These are phyloP conservation scores for Pyrus betulifolia DNA, from an alignment of 306 rosid species.

Conservation along the genomic window DNA sequence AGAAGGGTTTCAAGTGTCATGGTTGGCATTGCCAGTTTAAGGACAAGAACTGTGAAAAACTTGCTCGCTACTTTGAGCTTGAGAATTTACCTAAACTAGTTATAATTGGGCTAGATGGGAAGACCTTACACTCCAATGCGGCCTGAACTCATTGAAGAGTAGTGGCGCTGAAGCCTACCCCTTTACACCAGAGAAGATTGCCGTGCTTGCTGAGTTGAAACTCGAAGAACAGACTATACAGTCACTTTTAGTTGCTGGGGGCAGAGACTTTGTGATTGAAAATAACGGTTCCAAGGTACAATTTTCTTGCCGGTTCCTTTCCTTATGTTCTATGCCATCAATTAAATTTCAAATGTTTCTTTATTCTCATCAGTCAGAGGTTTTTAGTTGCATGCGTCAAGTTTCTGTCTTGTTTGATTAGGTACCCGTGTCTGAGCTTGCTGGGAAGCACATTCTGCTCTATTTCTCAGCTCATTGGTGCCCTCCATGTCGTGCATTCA, in stretches of 20 bases:
- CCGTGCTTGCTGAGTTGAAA: slow-evolving; percentile 34
- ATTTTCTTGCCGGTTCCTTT: background rate
- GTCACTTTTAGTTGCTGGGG: slow-evolving; percentile 39
- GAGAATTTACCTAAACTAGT: slow-evolving; percentile 24
- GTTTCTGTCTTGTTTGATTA: background rate
- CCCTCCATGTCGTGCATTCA: slow-evolving; percentile 35
- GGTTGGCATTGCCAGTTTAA: slow-evolving; percentile 45
- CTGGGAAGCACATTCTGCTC: slow-evolving; percentile 34
- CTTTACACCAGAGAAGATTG: slow-evolving; percentile 35
- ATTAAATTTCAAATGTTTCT: background rate
- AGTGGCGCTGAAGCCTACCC: slow-evolving; percentile 41
- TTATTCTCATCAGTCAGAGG: background rate
- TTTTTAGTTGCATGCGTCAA: background rate
- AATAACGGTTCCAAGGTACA: slow-evolving; percentile 36
- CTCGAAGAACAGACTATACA: slow-evolving; percentile 35
- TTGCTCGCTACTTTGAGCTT: slow-evolving; percentile 38
- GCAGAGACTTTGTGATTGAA: slow-evolving; percentile 28
- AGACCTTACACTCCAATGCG: slow-evolving; percentile 32
- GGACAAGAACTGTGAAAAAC: slow-evolving; percentile 27
- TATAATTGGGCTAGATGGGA: slow-evolving; percentile 44
- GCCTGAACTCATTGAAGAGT: slow-evolving; percentile 31
- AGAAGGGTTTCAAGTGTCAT: slow-evolving; percentile 26
- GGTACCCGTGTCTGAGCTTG: slow-evolving; percentile 35
- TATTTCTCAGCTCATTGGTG: slow-evolving; percentile 51
- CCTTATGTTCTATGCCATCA: background rate